Evolutionary conservation across 192 early-diverging fungal genomes (phyloP).

Genomic region (Neocallimastix lanati): DNA sequence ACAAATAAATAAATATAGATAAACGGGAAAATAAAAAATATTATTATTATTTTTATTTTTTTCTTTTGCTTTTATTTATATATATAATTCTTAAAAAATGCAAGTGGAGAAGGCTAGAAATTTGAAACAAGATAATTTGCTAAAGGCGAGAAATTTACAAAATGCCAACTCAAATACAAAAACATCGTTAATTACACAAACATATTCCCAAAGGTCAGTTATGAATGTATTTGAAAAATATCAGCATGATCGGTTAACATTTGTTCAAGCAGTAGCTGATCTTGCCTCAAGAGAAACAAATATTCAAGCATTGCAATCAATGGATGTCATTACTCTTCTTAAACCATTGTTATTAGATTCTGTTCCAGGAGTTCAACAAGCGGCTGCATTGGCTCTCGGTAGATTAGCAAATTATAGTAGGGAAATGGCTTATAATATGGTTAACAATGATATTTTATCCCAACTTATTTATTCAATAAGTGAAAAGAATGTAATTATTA

Average conservation of each 20-base stretch:
- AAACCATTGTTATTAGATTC: conserved; percentile 29
- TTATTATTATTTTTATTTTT: no score
- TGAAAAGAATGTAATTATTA: conserved; percentile 24
- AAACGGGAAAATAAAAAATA: no score
- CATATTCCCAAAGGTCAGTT: conserved; percentile 10
- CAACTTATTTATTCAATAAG: conserved; percentile 26
- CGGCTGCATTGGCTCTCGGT: conserved; percentile 32
- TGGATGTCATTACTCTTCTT: conserved; percentile 27
- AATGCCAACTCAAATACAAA: background rate
- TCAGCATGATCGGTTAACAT: conserved; percentile 31
- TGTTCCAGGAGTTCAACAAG: conserved; percentile 38
- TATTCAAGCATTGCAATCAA: conserved; percentile 27
- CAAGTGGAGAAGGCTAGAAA: background rate
- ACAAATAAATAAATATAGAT: no score
- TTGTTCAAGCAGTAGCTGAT: conserved; percentile 37
- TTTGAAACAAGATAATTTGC: background rate
- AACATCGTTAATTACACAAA: background rate
- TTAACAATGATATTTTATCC: conserved; percentile 30
- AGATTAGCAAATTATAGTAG: conserved; percentile 33
- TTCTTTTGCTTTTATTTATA: no score
- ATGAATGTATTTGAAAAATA: conserved; percentile 34
- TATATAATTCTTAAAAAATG: background rate
- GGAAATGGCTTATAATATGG: conserved; percentile 31
- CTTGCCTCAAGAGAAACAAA: conserved; percentile 31
- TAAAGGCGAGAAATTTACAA: background rate